Evolutionary conservation across 1,139 yeast species (phyloP).

Genomic region (Meyerozyma carpophila): DNA sequence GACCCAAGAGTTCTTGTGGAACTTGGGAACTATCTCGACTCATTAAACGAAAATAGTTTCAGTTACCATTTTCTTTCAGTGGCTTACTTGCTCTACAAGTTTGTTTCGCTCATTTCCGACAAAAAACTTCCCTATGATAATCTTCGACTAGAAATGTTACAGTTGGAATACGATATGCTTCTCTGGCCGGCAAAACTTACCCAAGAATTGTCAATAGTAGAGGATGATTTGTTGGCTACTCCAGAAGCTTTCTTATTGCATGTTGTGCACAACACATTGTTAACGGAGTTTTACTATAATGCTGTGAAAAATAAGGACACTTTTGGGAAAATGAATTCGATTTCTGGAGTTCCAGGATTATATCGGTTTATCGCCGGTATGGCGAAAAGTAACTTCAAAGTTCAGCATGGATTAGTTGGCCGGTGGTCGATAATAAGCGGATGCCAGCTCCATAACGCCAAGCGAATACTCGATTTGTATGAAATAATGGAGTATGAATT

Average conservation of each 20-base stretch:
- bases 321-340: conserved; percentile 13
- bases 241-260: conserved; percentile 19
- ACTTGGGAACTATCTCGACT: conserved; percentile 5
- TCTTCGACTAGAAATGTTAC: conserved; percentile 10
- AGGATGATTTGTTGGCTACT: conserved; percentile 16
- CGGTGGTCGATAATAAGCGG: conserved; percentile 17
- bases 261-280: conserved; percentile 16
- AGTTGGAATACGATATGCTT: conserved; percentile 18
- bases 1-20: not conserved
- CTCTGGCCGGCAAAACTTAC: conserved; percentile 20
- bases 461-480: conserved; percentile 8
- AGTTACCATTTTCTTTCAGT: conserved; percentile 14
- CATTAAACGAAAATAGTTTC: conserved; percentile 11
- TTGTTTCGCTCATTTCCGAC: conserved; percentile 13
- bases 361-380: conserved; percentile 18
- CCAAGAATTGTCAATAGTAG: conserved; percentile 15
- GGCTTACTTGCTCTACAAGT: conserved; percentile 12
- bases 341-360: conserved; percentile 18
- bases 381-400: conserved; percentile 19
- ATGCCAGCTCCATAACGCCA: conserved; percentile 14
- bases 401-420: conserved; percentile 11
- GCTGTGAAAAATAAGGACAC: conserved; percentile 10
- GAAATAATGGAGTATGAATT: conserved; percentile 17
- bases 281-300: conserved; percentile 13
- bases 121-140: conserved; percentile 5